Percentiles rank a stretch among this genome's conserved stretches.
Conservation (phyloP, 495 filamentous ascomycete genomes). For the Xylaria telfairii region DNA sequence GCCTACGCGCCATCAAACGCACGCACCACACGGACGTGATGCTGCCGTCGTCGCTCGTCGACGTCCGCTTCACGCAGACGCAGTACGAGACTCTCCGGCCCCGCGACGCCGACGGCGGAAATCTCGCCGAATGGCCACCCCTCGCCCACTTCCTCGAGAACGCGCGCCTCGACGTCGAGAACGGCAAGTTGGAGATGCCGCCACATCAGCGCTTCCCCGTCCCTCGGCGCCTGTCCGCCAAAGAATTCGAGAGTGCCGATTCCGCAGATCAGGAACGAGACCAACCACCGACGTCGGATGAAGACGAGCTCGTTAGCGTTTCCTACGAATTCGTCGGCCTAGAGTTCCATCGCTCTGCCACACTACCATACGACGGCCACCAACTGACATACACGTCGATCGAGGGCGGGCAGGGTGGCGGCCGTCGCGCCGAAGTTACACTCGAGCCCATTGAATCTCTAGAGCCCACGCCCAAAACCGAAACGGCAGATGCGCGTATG, state of each 20-base stretch:
- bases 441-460: conserved; percentile 42
- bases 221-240: conserved; percentile 36
- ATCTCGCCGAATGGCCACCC: conserved; percentile 34
- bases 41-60: conserved; percentile 45
- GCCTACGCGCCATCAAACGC: conserved; percentile 31
- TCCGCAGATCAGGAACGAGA: not conserved
- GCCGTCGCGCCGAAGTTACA: conserved; percentile 48
- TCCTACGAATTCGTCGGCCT: conserved; percentile 55
- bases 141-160: conserved; percentile 45
- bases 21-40: conserved; percentile 38
- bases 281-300: too few relatives aligned
- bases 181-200: conserved; percentile 46
- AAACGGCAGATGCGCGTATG: not conserved
- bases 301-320: conserved; percentile 37
- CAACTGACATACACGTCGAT: conserved; percentile 51
- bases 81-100: conserved; percentile 37
- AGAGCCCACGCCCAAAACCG: not conserved
- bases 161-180: conserved; percentile 43
- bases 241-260: not conserved
- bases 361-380: conserved; percentile 43
- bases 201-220: conserved; percentile 45
- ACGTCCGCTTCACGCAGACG: conserved; percentile 48
- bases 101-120: conserved; percentile 14
- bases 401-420: conserved; percentile 51
- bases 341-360: conserved; percentile 48